These are phyloP conservation scores for Leishmania tarentolae DNA, from an alignment of 208 protist genomes.

Conservation along the genomic window DNA sequence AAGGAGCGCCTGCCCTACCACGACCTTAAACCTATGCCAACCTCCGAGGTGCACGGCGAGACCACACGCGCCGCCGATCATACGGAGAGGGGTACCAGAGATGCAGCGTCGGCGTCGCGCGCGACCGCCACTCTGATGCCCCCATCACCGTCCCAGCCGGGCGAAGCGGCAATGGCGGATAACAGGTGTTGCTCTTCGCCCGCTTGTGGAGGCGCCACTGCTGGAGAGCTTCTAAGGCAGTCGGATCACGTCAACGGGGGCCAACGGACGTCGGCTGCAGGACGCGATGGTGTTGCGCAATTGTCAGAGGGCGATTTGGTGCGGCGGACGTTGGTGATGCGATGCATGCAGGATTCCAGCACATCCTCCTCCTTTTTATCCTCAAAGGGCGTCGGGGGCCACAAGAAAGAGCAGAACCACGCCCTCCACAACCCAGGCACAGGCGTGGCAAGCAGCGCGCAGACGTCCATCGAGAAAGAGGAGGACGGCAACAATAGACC, in stretches of 20 bases:
- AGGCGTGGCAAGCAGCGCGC: neutral
- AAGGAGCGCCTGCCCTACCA: neutral
- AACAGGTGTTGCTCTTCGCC: neutral
- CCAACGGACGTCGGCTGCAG: neutral
- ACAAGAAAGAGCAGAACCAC: neutral
- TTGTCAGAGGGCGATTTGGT: neutral
- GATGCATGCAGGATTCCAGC: neutral
- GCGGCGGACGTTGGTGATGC: neutral
- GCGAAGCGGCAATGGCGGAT: neutral
- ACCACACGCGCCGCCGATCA: conserved; percentile 16
- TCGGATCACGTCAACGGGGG: neutral
- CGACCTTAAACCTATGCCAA: neutral
- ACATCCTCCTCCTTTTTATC: neutral
- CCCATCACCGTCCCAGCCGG: conserved; percentile 30
- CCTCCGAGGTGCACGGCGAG: conserved; percentile 18
- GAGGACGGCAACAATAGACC: neutral
- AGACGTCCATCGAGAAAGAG: neutral
- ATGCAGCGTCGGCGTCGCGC: conserved; percentile 16
- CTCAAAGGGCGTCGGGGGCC: neutral
- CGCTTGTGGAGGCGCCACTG: neutral
- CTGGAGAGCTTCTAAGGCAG: neutral
- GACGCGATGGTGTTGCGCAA: neutral
- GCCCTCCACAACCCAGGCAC: neutral
- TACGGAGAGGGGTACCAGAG: conserved; percentile 4
- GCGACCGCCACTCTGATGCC: conserved; percentile 25